These are phyloP conservation scores for Schoenoplectus triqueter DNA, from an alignment of 202 grass and related monocot genomes.

Conservation along the genomic window DNA sequence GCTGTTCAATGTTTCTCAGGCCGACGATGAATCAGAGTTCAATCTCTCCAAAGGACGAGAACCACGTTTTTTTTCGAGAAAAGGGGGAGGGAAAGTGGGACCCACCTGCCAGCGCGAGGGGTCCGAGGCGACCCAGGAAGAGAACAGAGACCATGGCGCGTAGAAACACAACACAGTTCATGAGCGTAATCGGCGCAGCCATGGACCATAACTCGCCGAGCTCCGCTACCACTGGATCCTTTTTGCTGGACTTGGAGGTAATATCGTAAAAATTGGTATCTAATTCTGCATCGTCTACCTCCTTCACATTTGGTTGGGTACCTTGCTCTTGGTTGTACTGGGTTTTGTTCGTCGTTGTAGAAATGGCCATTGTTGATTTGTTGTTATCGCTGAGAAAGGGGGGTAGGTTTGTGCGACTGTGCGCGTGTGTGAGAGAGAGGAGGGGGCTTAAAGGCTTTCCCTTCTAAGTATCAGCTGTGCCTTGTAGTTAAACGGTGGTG, in stretches of 20 bases:
- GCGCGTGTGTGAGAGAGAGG: background rate
- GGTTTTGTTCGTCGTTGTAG: conserved; percentile 17
- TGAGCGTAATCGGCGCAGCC: conserved; percentile 77
- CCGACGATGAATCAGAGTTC: background rate
- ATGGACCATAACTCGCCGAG: conserved; percentile 69
- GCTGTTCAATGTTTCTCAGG: background rate
- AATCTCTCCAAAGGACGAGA: background rate
- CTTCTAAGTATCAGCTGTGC: background rate
- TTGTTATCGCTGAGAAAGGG: background rate
- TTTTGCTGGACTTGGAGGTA: background rate
- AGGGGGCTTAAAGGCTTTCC: background rate
- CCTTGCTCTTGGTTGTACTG: conserved; percentile 11
- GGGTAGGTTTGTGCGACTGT: background rate
- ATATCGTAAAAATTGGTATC: background rate
- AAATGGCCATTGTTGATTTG: conserved; percentile 37
- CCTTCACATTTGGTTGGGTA: background rate
- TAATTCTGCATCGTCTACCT: conserved; percentile 2
- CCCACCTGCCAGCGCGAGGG: conserved; percentile 81
- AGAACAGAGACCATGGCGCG: conserved; percentile 93
- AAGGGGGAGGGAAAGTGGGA: conserved; percentile 31
- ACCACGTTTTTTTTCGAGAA: too few species aligned
- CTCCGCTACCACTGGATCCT: conserved; percentile 47
- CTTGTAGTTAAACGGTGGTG: background rate
- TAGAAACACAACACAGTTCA: conserved; percentile 88
- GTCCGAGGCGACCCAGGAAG: conserved; percentile 77